Conservation (phyloP, 768 basidiomycete genomes). For the Suillus decipiens region DNA sequence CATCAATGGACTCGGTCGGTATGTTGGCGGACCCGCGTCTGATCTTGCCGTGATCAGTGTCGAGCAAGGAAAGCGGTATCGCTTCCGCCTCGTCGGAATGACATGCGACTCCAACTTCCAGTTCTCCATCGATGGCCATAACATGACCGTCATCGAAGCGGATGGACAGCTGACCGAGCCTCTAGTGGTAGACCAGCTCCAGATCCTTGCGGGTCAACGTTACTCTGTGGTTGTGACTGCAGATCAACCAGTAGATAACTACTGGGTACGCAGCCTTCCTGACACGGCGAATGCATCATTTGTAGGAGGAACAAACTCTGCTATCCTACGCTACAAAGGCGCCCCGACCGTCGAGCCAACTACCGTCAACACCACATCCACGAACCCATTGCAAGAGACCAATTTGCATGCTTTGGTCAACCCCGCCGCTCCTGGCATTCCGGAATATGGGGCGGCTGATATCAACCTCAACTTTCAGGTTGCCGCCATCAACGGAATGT, state of each 20-base stretch:
- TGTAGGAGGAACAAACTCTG: conserved; percentile 51
- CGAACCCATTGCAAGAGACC: conserved; percentile 34
- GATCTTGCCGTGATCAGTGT: conserved; percentile 39
- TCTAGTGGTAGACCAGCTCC: conserved; percentile 39
- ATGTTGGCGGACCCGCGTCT: conserved; percentile 31
- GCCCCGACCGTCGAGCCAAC: conserved; percentile 42
- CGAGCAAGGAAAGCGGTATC: conserved; percentile 35
- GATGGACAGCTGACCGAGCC: conserved; percentile 45
- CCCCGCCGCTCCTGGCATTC: conserved; percentile 41
- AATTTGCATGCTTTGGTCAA: conserved; percentile 26
- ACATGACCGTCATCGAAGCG: conserved; percentile 47
- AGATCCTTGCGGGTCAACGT: conserved; percentile 38
- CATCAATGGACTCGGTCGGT: conserved; percentile 44
- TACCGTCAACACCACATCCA: conserved; percentile 28
- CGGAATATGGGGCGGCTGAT: conserved; percentile 41
- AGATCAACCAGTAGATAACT: conserved; percentile 34
- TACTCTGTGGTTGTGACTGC: conserved; percentile 35
- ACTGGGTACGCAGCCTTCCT: conserved; percentile 52
- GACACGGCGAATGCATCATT: conserved; percentile 23
- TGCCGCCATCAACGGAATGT: conserved; percentile 9
- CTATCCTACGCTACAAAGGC: conserved; percentile 52
- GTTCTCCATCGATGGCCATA: conserved; percentile 49
- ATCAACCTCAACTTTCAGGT: conserved; percentile 33
- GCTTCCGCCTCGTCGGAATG: conserved; percentile 37
- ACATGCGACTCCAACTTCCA: conserved; percentile 45